These are phyloP conservation scores for Monilinia fructicola DNA, from an alignment of 2,329 filamentous ascomycete genomes.

Conservation along the genomic window DNA sequence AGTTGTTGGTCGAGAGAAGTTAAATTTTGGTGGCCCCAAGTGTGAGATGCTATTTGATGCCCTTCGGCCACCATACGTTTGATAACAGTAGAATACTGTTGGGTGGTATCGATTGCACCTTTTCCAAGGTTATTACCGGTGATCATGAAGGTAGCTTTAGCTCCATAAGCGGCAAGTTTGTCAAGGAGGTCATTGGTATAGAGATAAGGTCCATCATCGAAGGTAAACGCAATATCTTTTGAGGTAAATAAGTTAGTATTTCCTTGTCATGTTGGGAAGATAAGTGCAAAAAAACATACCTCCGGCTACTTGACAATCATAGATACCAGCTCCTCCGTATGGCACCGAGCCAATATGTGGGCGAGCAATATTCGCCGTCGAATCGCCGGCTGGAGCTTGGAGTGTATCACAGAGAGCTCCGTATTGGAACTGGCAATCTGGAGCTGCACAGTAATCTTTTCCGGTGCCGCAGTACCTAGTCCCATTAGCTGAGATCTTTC, in stretches of 20 bases:
- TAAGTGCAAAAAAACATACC: constrained; percentile 34
- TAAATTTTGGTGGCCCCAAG: constrained; percentile 54
- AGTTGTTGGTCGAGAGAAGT: constrained; percentile 45
- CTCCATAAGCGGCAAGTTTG: constrained; percentile 57
- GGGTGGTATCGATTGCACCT: constrained; percentile 42
- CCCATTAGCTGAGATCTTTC: constrained; percentile 3
- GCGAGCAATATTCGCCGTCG: constrained; percentile 52
- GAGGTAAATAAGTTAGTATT: not conserved
- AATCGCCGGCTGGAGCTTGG: constrained; percentile 51
- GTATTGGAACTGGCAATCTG: constrained; percentile 61
- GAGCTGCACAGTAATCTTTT: constrained; percentile 57
- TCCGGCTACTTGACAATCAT: constrained; percentile 54
- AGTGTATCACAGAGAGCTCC: constrained; percentile 58
- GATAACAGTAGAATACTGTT: constrained; percentile 49
- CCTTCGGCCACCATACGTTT: constrained; percentile 40
- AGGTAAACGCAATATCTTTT: constrained; percentile 61
- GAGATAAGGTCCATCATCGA: constrained; percentile 64
- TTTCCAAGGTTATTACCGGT: constrained; percentile 55
- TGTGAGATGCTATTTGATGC: constrained; percentile 62
- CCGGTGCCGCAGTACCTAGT: constrained; percentile 35
- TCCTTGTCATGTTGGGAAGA: not conserved
- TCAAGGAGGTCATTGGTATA: constrained; percentile 56
- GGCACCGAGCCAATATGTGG: constrained; percentile 53
- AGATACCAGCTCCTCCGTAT: constrained; percentile 59
- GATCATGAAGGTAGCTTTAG: constrained; percentile 63